These are phyloP conservation scores for Dendrobium nobile DNA, from an alignment of 106 monocot species.

Conservation along the genomic window DNA sequence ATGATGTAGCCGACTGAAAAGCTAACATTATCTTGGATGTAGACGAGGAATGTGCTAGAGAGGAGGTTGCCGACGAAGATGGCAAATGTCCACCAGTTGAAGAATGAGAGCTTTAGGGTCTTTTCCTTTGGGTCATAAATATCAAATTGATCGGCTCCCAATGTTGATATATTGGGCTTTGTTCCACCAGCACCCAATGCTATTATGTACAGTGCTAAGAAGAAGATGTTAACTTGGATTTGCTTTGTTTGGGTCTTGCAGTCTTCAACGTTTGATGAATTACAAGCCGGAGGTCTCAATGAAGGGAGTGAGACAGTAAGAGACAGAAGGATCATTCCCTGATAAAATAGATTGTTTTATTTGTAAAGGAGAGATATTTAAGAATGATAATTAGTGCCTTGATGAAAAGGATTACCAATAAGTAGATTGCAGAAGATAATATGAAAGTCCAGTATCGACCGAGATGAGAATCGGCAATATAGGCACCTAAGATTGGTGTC, in stretches of 20 bases:
- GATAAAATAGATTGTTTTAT: background rate
- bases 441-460: conserved; percentile 40
- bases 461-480: conserved; percentile 37
- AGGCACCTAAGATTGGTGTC: conserved; percentile 40
- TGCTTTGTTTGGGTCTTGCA: background rate
- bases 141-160: conserved; percentile 29
- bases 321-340: conserved; percentile 39
- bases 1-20: background rate
- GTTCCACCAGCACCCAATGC: conserved; percentile 48
- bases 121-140: background rate
- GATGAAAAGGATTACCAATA: conserved; percentile 8
- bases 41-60: conserved; percentile 1
- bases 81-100: conserved; percentile 9
- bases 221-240: conserved; percentile 32
- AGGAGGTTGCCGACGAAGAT: conserved; percentile 7
- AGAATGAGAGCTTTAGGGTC: background rate
- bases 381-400: too few species aligned
- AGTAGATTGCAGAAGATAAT: conserved; percentile 22
- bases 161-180: conserved; percentile 38
- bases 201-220: conserved; percentile 27
- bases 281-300: conserved; percentile 16
- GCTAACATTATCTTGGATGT: conserved; percentile 3
- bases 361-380: background rate
- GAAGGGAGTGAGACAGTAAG: conserved; percentile 32
- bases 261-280: background rate